These are phyloP conservation scores for Linum lewisii DNA, from an alignment of 345 rosid genomes.

Conservation along the genomic window DNA sequence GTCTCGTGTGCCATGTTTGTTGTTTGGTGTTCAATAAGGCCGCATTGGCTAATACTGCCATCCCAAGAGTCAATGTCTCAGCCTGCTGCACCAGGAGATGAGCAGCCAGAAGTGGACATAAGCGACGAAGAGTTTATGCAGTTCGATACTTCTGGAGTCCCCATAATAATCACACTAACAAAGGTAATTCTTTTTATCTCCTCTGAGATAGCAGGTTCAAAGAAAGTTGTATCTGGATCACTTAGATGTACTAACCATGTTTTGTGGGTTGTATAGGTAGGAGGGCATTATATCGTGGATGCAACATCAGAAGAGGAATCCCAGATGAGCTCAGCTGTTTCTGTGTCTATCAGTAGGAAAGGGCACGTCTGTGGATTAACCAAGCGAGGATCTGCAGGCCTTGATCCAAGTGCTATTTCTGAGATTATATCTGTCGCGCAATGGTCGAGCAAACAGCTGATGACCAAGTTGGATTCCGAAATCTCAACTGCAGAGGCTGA, in stretches of 20 bases:
- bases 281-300: slow-evolving; percentile 64
- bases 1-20: too few relatives aligned
- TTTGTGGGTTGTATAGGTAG: slow-evolving; percentile 36
- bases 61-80: slow-evolving; percentile 66
- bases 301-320: slow-evolving; percentile 94
- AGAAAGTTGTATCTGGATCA: background rate
- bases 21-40: slow-evolving; percentile 32
- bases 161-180: slow-evolving; percentile 68
- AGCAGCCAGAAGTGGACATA: slow-evolving; percentile 81
- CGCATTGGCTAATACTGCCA: slow-evolving; percentile 83
- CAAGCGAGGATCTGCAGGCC: slow-evolving; percentile 74
- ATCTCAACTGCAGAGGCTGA: slow-evolving; percentile 72
- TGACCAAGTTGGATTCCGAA: slow-evolving; percentile 55
- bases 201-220: background rate
- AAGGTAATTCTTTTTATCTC: slow-evolving; percentile 30
- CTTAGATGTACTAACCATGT: background rate
- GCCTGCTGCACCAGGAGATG: slow-evolving; percentile 47
- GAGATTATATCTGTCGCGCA: slow-evolving; percentile 83
- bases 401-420: slow-evolving; percentile 71
- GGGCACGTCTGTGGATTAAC: slow-evolving; percentile 75
- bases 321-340: slow-evolving; percentile 87
- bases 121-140: slow-evolving; percentile 95
- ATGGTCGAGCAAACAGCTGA: slow-evolving; percentile 49
- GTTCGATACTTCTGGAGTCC: slow-evolving; percentile 64
- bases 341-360: slow-evolving; percentile 52